These are phyloP conservation scores for Prunus fruticosa DNA, from an alignment of 306 rosid species.

Conservation along the genomic window DNA sequence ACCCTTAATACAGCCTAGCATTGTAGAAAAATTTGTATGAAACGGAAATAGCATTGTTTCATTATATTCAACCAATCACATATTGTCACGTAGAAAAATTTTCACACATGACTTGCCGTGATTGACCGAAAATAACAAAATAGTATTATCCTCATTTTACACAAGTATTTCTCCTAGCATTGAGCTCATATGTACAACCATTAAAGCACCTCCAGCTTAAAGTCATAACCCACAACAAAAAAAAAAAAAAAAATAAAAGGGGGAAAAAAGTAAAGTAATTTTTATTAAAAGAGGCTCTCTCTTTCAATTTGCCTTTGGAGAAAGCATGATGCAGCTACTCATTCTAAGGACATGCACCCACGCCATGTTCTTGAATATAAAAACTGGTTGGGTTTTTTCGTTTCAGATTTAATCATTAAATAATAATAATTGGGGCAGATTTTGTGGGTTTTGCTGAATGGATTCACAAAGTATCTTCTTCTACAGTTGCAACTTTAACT, in stretches of 20 bases:
- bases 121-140: too few relatives aligned
- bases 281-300: too few relatives aligned
- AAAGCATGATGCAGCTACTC: neutral
- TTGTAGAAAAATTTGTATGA: too few relatives aligned
- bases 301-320: too few relatives aligned
- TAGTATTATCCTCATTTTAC: too few relatives aligned
- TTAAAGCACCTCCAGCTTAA: slow-evolving; percentile 5
- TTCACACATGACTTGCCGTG: rapidly evolving
- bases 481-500: slow-evolving; percentile 31
- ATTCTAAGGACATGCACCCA: neutral
- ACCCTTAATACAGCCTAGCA: neutral
- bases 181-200: slow-evolving; percentile 9
- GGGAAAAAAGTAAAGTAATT: too few relatives aligned
- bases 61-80: too few relatives aligned
- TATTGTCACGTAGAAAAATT: too few relatives aligned
- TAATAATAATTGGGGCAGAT: neutral
- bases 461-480: slow-evolving; percentile 26
- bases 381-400: neutral
- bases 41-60: rapidly evolving
- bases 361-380: neutral
- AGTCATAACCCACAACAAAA: neutral
- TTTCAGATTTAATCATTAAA: neutral
- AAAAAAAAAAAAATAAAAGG: neutral
- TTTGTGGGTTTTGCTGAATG: slow-evolving; percentile 19
- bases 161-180: neutral